Conservation (phyloP, 2,329 filamentous ascomycete species). For the Alternaria ethzedia region DNA sequence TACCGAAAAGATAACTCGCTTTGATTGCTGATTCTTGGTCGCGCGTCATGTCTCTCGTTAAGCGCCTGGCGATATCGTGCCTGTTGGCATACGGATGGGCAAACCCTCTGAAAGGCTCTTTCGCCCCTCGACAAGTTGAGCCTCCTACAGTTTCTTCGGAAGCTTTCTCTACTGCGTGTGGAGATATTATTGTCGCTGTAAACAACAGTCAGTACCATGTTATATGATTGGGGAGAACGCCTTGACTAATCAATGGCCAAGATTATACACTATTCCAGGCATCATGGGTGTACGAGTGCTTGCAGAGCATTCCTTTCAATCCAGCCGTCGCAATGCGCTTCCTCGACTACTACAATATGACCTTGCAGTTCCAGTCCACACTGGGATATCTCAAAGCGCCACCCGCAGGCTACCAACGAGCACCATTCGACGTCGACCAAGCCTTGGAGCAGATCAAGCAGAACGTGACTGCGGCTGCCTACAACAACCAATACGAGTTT, state of each 20-base stretch:
- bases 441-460: conserved; percentile 36
- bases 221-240: background rate
- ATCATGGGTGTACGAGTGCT: conserved; percentile 40
- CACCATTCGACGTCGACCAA: conserved; percentile 42
- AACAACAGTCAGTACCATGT: background rate
- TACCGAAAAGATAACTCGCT: background rate
- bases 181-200: background rate
- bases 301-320: conserved; percentile 56
- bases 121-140: background rate
- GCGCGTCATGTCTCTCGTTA: background rate
- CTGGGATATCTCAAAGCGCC: conserved; percentile 51
- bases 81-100: background rate
- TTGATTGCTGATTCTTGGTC: background rate
- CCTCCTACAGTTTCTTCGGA: background rate
- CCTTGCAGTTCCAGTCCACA: conserved; percentile 55
- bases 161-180: background rate
- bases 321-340: conserved; percentile 52
- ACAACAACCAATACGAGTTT: conserved; percentile 49
- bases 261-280: background rate
- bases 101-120: background rate
- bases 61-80: background rate
- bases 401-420: conserved; percentile 51
- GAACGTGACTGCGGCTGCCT: conserved; percentile 31
- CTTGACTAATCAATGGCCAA: background rate
- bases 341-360: conserved; percentile 54